Conservation (phyloP, 2,329 filamentous ascomycete genomes). For the Drechslerella dactyloides region DNA sequence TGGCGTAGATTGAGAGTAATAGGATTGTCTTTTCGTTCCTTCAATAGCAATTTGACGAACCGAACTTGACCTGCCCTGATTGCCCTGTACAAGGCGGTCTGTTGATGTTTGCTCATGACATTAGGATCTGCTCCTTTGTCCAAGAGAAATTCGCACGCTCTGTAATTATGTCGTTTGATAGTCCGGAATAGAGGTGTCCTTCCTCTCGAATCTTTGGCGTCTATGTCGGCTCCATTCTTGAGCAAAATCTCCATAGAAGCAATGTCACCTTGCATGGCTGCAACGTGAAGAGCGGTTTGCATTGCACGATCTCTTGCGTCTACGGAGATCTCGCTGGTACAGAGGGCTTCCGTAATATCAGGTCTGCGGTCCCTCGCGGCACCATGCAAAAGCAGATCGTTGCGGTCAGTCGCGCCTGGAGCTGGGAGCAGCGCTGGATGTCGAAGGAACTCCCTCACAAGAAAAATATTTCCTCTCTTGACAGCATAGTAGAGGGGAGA, state of each 20-base stretch:
- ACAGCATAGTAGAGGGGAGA: slow-evolving; percentile 3
- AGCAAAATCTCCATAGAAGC: slow-evolving; percentile 2
- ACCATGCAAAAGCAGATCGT: neutral
- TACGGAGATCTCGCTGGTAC: neutral
- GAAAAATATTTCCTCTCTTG: neutral
- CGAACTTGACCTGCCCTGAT: neutral
- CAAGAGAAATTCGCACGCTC: neutral
- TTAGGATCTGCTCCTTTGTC: neutral
- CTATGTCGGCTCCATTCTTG: neutral
- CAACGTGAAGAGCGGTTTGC: neutral
- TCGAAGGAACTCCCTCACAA: neutral
- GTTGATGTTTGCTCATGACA: slow-evolving; percentile 1
- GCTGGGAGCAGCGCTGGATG: neutral
- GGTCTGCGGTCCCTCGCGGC: neutral
- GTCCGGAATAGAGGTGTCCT: slow-evolving; percentile 2
- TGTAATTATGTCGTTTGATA: slow-evolving; percentile 1
- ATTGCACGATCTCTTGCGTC: neutral
- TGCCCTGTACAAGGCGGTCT: slow-evolving; percentile 1
- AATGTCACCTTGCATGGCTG: neutral
- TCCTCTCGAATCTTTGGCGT: neutral
- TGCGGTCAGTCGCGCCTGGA: neutral
- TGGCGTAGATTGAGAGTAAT: neutral
- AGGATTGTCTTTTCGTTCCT: neutral
- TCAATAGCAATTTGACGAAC: neutral
- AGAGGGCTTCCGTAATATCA: slow-evolving; percentile 2